Base-by-base conservation (phyloP, 2,329 filamentous ascomycete genomes). In the Fusarium scirpi region DNA sequence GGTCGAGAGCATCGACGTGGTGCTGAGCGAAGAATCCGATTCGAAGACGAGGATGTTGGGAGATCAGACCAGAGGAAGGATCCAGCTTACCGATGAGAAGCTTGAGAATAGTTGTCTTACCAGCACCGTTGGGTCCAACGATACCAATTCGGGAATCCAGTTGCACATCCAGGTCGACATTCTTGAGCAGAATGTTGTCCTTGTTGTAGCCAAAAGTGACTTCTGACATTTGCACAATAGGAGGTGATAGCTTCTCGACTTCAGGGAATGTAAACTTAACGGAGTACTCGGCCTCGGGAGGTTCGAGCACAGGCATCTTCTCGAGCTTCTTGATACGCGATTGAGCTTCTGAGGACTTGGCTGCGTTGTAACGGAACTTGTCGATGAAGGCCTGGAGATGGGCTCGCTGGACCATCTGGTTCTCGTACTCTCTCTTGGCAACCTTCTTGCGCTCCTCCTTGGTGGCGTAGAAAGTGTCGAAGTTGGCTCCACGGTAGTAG, bases 301-400 rank as follows among this genome's bases (percentile, higher is more conserved):
- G 80, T 76, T 97, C 92, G 55, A 99, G 87, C 3, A 97, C 85
- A 3, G 97, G 96, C 93, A 99, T 98, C 78, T 92, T 94, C 81
- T 99, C 97, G 67, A 99, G 86, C 80, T 99, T 99, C 87, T 99
- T 99, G 88, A 99, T 98, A 77, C 96, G 91, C 1, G 95, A 98
- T 79, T 99, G 96, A 3, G 96, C 96, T 85, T 99, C 96, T 11
- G 95, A 97, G 1, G 96, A 98, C 82, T 99, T 99, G 77, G 95
- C 96, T 29, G 96, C 96, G 79, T 99, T 99, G 87, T 99, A 99
- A 56, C 96, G 90, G 87, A 99, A 99, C 83, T 99, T 99, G 87
- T 99, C 96, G 83, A 99, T 99, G 82, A 99, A 99, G 29, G 93
- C 91, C 84, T 99, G 96, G 69, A 99, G 83, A 85, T 99, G 96